Evolutionary conservation across 2,329 filamentous ascomycete genomes (phyloP), one percentile per base, ranked within the genome.

Genomic region (Beauveria brongniartii): DNA sequence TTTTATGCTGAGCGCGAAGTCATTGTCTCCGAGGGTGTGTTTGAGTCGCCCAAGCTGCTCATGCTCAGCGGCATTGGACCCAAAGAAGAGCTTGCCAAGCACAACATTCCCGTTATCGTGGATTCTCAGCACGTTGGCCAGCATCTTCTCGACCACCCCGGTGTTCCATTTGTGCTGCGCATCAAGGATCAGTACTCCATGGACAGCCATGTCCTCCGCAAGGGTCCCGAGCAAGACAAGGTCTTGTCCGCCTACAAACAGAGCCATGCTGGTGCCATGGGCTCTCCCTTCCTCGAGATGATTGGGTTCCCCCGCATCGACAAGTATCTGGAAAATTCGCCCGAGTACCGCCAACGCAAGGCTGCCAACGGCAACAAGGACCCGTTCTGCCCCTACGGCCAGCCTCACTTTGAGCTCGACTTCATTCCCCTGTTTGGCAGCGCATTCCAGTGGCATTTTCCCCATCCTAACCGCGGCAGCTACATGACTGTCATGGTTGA

Each of bases 11-110:
- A 70, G 26, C 65, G 78, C 72, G 79, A 82, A 67, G 79, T 80
- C 9, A 79, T 75, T 10, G 69, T 82, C 3, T 75, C 76, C 0
- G 69, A 73, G 18, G 85, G 85, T 20, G 79, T 82, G 1, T 88
- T 82, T 71, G 85, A 88, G 72, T 80, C 81, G 1, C 84, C 85
- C 7, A 85, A 89, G 69, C 72, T 89, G 3, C 80, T 89, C 14
- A 83, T 86, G 73, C 78, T 88, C 1, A 82, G 78, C 56, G 86
- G 86, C n/a, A 78, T 89, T 40, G 86, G 86, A 0, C 83, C 84
- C 0, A 67, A 71, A 12, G 68, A 73, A 0, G 80, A 85, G 64
- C 77, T 89, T 6, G 64, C 76, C 22, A 73, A 75, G 57, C 78
- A 82, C 67, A 71, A 75, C n/a, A 87, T 88, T 64, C 67, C 75